These are phyloP conservation scores for Microbotryum intermedium DNA, from an alignment of 1,284 basidiomycete species.

Conservation along the genomic window DNA sequence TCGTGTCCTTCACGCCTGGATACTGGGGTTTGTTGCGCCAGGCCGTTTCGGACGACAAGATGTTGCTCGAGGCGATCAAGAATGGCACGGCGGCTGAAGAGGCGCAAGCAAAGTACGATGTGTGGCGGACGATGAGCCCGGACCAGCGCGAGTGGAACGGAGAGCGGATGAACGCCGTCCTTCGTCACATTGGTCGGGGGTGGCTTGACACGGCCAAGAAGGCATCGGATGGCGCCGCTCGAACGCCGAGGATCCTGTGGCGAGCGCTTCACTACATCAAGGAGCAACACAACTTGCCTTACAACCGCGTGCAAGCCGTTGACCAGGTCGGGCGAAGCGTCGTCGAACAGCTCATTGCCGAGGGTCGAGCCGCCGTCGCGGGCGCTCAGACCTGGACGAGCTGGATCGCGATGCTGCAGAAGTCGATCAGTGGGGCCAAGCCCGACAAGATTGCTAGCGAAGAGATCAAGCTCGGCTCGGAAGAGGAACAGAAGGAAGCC, in stretches of 20 bases:
- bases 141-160: slow-evolving; percentile 4
- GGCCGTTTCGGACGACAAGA: slow-evolving; percentile 6
- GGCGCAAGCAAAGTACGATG: background rate
- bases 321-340: slow-evolving; percentile 23
- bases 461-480: background rate
- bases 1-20: slow-evolving; percentile 15
- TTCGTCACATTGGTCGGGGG: slow-evolving; percentile 9
- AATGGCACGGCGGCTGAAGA: background rate
- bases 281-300: slow-evolving; percentile 4
- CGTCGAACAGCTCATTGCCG: slow-evolving; percentile 5
- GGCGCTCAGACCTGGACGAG: background rate
- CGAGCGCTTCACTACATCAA: slow-evolving; percentile 22
- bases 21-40: slow-evolving; percentile 21
- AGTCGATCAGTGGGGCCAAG: background rate
- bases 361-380: slow-evolving; percentile 5
- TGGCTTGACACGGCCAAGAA: slow-evolving; percentile 2
- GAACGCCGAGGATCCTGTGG: slow-evolving; percentile 15
- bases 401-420: slow-evolving; percentile 1
- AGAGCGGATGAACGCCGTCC: slow-evolving; percentile 1
- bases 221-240: background rate
- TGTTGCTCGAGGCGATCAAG: background rate
- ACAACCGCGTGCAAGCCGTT: slow-evolving; percentile 10
- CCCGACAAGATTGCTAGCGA: background rate
- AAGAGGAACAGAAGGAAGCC: background rate
- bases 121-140: slow-evolving; percentile 4